phyloP scores from a whole-genome alignment of 2,329 filamentous ascomycete species.

The Ilyonectria destructans region DNA sequence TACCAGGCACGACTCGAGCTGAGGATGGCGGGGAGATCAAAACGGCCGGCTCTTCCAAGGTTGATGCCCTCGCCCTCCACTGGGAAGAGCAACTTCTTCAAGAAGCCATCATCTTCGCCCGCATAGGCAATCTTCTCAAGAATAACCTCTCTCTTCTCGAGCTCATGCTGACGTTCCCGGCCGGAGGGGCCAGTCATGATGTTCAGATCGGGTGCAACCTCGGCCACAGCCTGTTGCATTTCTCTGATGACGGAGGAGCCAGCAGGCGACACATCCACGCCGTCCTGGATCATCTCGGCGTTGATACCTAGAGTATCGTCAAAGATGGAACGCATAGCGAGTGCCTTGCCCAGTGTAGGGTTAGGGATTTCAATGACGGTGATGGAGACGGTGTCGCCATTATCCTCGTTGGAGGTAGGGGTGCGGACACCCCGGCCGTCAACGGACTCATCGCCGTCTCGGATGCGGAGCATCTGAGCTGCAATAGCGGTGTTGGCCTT shows the following conservation, averaged over 20 bases:
- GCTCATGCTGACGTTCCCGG: slow-evolving; percentile 82
- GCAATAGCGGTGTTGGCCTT: slow-evolving; percentile 92
- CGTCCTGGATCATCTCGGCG: slow-evolving; percentile 96
- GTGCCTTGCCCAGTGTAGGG: slow-evolving; percentile 85
- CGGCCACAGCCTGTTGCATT: slow-evolving; percentile 86
- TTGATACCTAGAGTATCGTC: slow-evolving; percentile 96
- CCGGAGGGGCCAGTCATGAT: slow-evolving; percentile 78
- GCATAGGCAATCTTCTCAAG: slow-evolving; percentile 91
- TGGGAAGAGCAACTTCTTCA: slow-evolving; percentile 87
- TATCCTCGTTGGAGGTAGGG: slow-evolving; percentile 79
- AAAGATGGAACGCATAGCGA: slow-evolving; percentile 92
- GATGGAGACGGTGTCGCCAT: slow-evolving; percentile 88
- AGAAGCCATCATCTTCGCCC: slow-evolving; percentile 85
- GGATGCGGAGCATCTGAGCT: slow-evolving; percentile 78
- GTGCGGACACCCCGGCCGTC: slow-evolving; percentile 76
- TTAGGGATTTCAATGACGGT: slow-evolving; percentile 90
- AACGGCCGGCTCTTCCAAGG: slow-evolving; percentile 82
- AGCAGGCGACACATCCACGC: slow-evolving; percentile 80
- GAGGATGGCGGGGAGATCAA: slow-evolving; percentile 83
- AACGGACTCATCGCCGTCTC: slow-evolving; percentile 77
- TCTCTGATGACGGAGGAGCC: slow-evolving; percentile 90
- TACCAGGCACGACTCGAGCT: slow-evolving; percentile 95
- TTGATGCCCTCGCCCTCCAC: slow-evolving; percentile 84
- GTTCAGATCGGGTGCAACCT: slow-evolving; percentile 85
- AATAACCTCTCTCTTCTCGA: slow-evolving; percentile 86